Evolutionary conservation across 2,329 filamentous ascomycete genomes (phyloP).

Genomic region (Didymella glomerata): DNA sequence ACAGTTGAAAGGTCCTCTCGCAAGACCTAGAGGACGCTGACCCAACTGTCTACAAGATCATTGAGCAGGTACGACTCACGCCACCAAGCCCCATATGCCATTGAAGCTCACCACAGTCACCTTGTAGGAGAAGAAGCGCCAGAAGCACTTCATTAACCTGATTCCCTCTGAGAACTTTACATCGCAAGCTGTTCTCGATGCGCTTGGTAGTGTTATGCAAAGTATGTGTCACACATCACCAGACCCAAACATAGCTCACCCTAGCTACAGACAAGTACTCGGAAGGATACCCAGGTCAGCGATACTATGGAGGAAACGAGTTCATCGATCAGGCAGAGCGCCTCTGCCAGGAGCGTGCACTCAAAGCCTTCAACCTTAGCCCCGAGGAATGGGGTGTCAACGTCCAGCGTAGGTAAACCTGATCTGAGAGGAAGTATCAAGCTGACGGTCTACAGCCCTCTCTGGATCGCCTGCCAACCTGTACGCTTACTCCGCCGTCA

Average conservation of each 20-base stretch:
- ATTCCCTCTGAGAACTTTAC: constrained; percentile 99
- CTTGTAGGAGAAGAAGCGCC: constrained; percentile 85
- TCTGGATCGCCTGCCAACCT: constrained; percentile 80
- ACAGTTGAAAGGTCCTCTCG: constrained; percentile 73
- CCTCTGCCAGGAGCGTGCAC: constrained; percentile 91
- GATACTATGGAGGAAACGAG: constrained; percentile 99
- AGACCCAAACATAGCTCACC: constrained; percentile 51
- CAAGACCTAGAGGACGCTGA: constrained; percentile 84
- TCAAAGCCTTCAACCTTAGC: constrained; percentile 89
- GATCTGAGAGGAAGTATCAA: neutral
- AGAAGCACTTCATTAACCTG: constrained; percentile 99
- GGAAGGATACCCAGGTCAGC: constrained; percentile 95
- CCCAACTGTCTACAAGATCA: constrained; percentile 84
- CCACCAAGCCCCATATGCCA: constrained; percentile 9
- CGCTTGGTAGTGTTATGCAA: constrained; percentile 71
- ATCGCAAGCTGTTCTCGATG: constrained; percentile 96
- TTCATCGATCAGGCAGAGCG: constrained; percentile 97
- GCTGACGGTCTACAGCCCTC: constrained; percentile 64
- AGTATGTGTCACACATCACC: constrained; percentile 67
- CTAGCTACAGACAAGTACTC: constrained; percentile 86
- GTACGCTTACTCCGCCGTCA: constrained; percentile 89
- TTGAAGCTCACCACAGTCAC: constrained; percentile 27
- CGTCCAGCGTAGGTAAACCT: constrained; percentile 73
- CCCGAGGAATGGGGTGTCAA: constrained; percentile 96
- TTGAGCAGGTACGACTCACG: constrained; percentile 75